Conservation (phyloP, 2,329 filamentous ascomycete genomes). For the Thelonectria olida region DNA sequence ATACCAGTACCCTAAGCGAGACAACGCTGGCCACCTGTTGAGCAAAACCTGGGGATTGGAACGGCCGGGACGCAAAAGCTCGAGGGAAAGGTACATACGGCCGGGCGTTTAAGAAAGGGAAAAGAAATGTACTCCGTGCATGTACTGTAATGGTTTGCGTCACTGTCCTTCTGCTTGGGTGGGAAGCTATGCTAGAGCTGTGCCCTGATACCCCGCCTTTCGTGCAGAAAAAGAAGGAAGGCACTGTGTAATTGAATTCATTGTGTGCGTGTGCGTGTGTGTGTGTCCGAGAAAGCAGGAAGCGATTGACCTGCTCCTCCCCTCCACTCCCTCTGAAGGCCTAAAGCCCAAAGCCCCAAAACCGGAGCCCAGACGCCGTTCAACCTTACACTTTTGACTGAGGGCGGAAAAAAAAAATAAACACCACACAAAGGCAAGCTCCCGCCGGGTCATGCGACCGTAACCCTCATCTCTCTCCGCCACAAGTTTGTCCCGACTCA, state of each 20-base stretch:
- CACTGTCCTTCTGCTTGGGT: not conserved
- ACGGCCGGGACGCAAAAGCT: not conserved
- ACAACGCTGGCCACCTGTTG: not conserved
- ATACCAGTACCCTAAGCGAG: constrained; percentile 12
- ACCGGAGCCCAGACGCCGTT: constrained; percentile 22
- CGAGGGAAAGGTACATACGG: not conserved
- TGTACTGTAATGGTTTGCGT: constrained; percentile 10
- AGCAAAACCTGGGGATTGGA: not conserved
- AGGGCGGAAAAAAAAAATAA: constrained; percentile 24
- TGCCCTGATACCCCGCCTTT: constrained; percentile 19
- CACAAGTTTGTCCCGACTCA: constrained; percentile 43
- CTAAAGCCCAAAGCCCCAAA: constrained; percentile 23
- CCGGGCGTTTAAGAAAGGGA: not conserved
- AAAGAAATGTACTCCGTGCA: constrained; percentile 4
- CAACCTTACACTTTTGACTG: constrained; percentile 28
- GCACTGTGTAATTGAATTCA: constrained; percentile 11
- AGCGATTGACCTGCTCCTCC: constrained; percentile 7
- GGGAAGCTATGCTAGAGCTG: constrained; percentile 16
- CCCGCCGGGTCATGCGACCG: constrained; percentile 51
- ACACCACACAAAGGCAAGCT: constrained; percentile 35
- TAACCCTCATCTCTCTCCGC: constrained; percentile 44
- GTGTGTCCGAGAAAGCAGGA: constrained; percentile 1
- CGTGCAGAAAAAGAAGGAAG: not conserved
- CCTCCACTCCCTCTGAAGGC: constrained; percentile 22
- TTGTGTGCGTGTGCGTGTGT: constrained; percentile 10